Conservation (phyloP, 257 asterid genomes). For the Ophiorrhiza pumila region DNA sequence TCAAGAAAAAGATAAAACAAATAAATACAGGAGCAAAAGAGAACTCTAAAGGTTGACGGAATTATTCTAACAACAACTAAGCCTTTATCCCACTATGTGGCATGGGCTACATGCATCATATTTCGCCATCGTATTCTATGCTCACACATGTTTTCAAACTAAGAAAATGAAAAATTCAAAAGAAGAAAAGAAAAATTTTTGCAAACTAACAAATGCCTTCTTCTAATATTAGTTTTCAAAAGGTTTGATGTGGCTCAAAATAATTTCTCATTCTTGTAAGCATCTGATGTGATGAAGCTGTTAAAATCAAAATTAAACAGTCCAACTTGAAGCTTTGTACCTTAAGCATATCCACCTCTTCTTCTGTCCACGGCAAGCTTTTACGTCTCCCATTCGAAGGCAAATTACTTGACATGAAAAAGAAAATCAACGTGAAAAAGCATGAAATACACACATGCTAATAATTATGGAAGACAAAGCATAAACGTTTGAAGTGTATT, state of each 20-base stretch:
- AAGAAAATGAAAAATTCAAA: neutral
- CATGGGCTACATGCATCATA: too few species aligned
- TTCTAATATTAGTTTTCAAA: neutral
- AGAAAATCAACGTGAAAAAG: conserved; percentile 8
- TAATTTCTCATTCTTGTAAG: neutral
- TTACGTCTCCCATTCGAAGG: conserved; percentile 38
- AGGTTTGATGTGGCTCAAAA: neutral
- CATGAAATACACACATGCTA: conserved; percentile 2
- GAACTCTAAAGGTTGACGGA: neutral
- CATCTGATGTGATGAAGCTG: neutral
- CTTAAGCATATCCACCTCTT: conserved; percentile 65
- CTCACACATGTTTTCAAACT: too few species aligned
- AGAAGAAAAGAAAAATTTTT: neutral
- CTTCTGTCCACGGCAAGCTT: conserved; percentile 47
- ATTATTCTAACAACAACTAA: too few species aligned
- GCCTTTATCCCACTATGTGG: too few species aligned
- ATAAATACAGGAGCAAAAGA: neutral
- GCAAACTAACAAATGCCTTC: too few species aligned
- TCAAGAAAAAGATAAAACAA: too few species aligned
- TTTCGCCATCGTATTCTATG: too few species aligned
- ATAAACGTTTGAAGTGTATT: conserved; percentile 5
- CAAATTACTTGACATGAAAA: conserved; percentile 35
- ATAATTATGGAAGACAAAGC: neutral
- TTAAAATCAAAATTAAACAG: conserved; percentile 13
- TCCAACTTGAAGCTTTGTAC: conserved; percentile 31